Evolutionary conservation across 495 filamentous ascomycete genomes (phyloP).

Genomic region (Aspergillus bridgeri): DNA sequence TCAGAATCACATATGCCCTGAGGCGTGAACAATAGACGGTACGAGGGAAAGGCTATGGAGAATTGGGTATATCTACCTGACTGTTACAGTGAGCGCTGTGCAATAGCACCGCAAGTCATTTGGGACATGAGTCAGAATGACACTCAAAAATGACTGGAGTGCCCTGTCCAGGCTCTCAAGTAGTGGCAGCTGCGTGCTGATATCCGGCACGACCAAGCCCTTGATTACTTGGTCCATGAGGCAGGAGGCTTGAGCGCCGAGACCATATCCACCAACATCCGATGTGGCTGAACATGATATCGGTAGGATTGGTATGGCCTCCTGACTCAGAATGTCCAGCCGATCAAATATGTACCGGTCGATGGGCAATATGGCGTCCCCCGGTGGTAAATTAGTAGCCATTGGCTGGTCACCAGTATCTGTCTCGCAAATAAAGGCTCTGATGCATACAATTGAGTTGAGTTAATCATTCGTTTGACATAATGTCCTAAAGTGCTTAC

Average conservation of each 20-base stretch:
- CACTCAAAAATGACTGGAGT: slow-evolving; percentile 17
- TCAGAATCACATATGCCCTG: too few species aligned
- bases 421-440: slow-evolving; percentile 10
- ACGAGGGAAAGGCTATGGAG: too few species aligned
- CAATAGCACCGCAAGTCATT: slow-evolving; percentile 26
- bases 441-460: not conserved
- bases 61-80: slow-evolving; percentile 19
- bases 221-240: slow-evolving; percentile 29
- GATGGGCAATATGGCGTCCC: slow-evolving; percentile 7
- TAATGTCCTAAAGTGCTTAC: too few species aligned
- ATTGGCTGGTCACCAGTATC: slow-evolving; percentile 5
- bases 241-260: slow-evolving; percentile 29
- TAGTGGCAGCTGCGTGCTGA: slow-evolving; percentile 13
- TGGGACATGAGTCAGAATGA: slow-evolving; percentile 23
- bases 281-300: not conserved
- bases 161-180: slow-evolving; percentile 17
- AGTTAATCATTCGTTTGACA: too few species aligned
- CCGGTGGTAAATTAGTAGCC: slow-evolving; percentile 6
- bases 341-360: slow-evolving; percentile 3
- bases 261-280: slow-evolving; percentile 18
- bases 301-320: too few species aligned
- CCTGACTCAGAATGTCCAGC: too few species aligned
- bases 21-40: too few species aligned
- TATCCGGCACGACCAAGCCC: slow-evolving; percentile 14
- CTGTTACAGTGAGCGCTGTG: slow-evolving; percentile 23